Percentiles rank a stretch among this genome's conserved stretches.
phyloP scores from a whole-genome alignment of 1,284 basidiomycete genomes.

The Trametes pubescens region DNA sequence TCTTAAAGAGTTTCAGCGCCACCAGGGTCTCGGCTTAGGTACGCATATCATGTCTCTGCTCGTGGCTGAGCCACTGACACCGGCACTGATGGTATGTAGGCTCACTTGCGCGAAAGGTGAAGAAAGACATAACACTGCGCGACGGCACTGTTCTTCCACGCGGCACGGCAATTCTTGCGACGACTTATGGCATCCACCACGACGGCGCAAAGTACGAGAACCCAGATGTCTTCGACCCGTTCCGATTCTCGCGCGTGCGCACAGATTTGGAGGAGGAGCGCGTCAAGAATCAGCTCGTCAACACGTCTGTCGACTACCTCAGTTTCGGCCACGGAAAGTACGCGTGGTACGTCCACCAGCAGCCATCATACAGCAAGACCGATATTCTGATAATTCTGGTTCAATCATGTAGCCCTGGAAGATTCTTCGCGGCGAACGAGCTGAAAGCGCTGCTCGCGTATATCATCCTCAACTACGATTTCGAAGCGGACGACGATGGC shows the following conservation, averaged over 20 bases:
- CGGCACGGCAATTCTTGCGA: slow-evolving; percentile 49
- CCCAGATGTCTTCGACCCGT: slow-evolving; percentile 49
- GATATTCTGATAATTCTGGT: not conserved
- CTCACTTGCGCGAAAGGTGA: slow-evolving; percentile 26
- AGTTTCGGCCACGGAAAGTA: slow-evolving; percentile 54
- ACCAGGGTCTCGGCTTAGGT: slow-evolving; percentile 39
- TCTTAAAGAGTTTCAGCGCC: slow-evolving; percentile 53
- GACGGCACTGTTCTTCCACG: slow-evolving; percentile 53
- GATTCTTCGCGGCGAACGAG: slow-evolving; percentile 56
- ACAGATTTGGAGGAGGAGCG: slow-evolving; percentile 33
- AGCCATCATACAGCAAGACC: not conserved
- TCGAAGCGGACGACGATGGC: slow-evolving; percentile 46
- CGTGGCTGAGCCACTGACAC: not conserved
- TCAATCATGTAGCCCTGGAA: slow-evolving; percentile 47
- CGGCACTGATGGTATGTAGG: not conserved
- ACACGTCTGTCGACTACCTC: slow-evolving; percentile 48
- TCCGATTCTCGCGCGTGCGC: slow-evolving; percentile 52
- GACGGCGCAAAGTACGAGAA: slow-evolving; percentile 50
- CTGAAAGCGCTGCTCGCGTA: slow-evolving; percentile 56
- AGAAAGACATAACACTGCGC: slow-evolving; percentile 48
- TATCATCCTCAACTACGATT: slow-evolving; percentile 53
- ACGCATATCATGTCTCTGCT: slow-evolving; percentile 8
- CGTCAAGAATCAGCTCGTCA: slow-evolving; percentile 43
- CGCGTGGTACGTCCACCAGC: slow-evolving; percentile 49
- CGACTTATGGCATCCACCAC: slow-evolving; percentile 48